Percentiles rank a stretch among this genome's conserved stretches.
Conservation (phyloP, 176 grass and related monocot genomes). For the Carex parvula region DNA sequence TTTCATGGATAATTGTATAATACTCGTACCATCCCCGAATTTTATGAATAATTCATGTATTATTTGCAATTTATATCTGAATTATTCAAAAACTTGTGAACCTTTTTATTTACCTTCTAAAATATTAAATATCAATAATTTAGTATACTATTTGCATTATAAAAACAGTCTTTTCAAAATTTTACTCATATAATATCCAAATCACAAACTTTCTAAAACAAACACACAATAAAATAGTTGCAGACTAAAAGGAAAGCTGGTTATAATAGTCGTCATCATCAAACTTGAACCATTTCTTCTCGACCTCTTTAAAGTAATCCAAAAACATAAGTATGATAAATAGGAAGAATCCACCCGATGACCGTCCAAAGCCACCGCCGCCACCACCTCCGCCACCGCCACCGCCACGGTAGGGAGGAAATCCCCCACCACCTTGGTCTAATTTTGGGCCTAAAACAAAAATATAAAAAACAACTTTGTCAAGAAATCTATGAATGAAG, state of each 20-base stretch:
- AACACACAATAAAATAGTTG: background rate
- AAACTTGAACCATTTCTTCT: constrained; percentile 31
- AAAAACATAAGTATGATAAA: constrained; percentile 17
- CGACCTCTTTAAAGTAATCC: constrained; percentile 31
- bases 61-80: too few species aligned
- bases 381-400: background rate
- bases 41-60: too few species aligned
- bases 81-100: too few species aligned
- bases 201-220: background rate
- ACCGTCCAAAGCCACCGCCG: background rate
- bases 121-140: too few species aligned
- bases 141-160: too few species aligned
- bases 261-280: constrained; percentile 29
- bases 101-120: too few species aligned
- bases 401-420: background rate
- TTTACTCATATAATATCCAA: too few species aligned
- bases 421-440: constrained; percentile 14
- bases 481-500: background rate
- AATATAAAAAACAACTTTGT: background rate
- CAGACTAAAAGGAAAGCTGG: background rate
- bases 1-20: too few species aligned
- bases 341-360: constrained; percentile 14
- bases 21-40: too few species aligned
- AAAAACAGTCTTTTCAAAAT: too few species aligned
- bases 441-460: constrained; percentile 17